A percentile compares a stretch with the other conserved stretches of the same genome.
phyloP scores from a whole-genome alignment of 306 rosid genomes.

The Myrica gale region DNA sequence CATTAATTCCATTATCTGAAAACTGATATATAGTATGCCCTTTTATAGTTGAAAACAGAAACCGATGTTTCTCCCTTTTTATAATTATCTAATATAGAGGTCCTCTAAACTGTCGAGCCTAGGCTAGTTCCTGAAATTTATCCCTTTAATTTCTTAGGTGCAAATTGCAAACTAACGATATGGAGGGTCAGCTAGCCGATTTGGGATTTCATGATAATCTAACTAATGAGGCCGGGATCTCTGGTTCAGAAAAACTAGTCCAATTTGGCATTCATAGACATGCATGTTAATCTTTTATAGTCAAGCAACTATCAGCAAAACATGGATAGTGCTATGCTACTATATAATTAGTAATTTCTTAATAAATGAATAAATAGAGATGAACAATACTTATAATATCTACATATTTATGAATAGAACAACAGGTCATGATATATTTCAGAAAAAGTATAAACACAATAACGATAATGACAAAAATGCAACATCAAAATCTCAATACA shows the following conservation, averaged over 20 bases:
- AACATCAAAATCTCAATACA: constrained; percentile 1
- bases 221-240: neutral
- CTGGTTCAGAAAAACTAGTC: neutral
- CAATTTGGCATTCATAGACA: neutral
- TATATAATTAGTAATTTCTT: neutral
- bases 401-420: no score
- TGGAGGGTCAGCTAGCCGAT: neutral
- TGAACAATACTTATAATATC: no score
- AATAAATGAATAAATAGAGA: neutral
- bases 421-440: no score
- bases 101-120: no score
- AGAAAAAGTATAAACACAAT: no score
- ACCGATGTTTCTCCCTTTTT: no score
- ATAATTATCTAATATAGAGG: no score
- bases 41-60: no score
- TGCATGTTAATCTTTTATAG: neutral
- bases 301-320: constrained; percentile 13
- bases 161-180: neutral
- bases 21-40: no score
- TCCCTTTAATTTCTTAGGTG: no score
- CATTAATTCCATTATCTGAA: no score
- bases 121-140: no score
- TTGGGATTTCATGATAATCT: neutral
- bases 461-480: neutral
- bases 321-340: neutral